Percentiles rank a stretch among this genome's conserved stretches.
These are phyloP conservation scores for Mrakia frigida DNA, from an alignment of 768 basidiomycete genomes.

Conservation along the genomic window DNA sequence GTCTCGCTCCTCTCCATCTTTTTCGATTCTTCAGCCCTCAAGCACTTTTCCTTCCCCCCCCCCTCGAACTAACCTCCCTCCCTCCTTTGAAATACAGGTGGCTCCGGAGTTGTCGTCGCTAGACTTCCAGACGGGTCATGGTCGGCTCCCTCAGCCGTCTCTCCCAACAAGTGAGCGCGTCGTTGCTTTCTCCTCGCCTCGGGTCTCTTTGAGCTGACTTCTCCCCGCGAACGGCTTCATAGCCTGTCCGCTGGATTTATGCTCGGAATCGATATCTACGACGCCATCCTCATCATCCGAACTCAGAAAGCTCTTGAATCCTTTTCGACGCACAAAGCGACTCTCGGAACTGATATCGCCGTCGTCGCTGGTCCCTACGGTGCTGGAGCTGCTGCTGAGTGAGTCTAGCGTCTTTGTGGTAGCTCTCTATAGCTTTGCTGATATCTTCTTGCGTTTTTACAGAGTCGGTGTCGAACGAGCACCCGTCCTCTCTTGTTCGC, in stretches of 20 bases:
- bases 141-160: slow-evolving; percentile 44
- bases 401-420: too few relatives aligned
- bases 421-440: too few relatives aligned
- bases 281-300: slow-evolving; percentile 43
- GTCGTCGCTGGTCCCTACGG: slow-evolving; percentile 44
- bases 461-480: slow-evolving; percentile 40
- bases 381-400: slow-evolving; percentile 42
- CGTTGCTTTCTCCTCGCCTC: not conserved
- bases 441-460: too few relatives aligned
- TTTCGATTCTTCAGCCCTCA: too few relatives aligned
- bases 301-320: slow-evolving; percentile 42
- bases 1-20: too few relatives aligned
- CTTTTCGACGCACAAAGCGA: slow-evolving; percentile 42
- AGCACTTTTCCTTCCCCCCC: too few relatives aligned
- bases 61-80: too few relatives aligned
- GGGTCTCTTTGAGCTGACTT: too few relatives aligned
- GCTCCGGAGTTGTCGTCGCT: slow-evolving; percentile 44
- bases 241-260: slow-evolving; percentile 42
- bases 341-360: slow-evolving; percentile 34
- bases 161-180: slow-evolving; percentile 39
- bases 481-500: slow-evolving; percentile 42
- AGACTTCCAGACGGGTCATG: slow-evolving; percentile 43
- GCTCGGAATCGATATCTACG: slow-evolving; percentile 44
- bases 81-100: slow-evolving; percentile 24
- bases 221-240: too few relatives aligned